These are phyloP conservation scores for Symmetrospora coprosmae DNA, from an alignment of 768 basidiomycete species.

Conservation along the genomic window DNA sequence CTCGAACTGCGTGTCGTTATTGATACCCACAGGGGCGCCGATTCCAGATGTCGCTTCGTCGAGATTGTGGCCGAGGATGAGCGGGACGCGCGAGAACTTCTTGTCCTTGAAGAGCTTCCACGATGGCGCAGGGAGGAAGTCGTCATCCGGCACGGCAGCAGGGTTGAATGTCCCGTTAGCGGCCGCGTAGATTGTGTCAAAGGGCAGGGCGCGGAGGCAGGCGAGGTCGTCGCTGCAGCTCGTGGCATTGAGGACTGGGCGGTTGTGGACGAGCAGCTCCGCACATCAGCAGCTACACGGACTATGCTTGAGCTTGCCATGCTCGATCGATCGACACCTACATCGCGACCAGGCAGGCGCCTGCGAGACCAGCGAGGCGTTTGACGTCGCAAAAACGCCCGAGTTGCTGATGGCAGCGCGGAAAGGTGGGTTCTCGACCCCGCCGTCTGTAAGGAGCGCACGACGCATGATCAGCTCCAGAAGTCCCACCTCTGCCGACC, in stretches of 20 bases:
- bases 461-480: not conserved
- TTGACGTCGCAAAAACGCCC: not conserved
- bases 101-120: not conserved
- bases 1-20: slow-evolving; percentile 14
- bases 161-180: slow-evolving; percentile 14
- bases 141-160: slow-evolving; percentile 23
- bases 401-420: slow-evolving; percentile 24
- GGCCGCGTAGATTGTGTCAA: slow-evolving; percentile 22
- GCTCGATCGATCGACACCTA: not conserved
- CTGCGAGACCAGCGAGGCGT: not conserved
- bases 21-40: slow-evolving; percentile 16
- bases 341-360: slow-evolving; percentile 1
- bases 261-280: not conserved
- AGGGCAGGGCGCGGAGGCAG: slow-evolving; percentile 23
- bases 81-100: slow-evolving; percentile 22
- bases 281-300: no score
- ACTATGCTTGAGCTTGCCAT: no score
- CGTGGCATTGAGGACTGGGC: slow-evolving; percentile 6
- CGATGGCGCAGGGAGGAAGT: not conserved
- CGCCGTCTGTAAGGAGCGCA: slow-evolving; percentile 17
- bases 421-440: slow-evolving; percentile 21
- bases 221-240: slow-evolving; percentile 22
- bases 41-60: slow-evolving; percentile 23
- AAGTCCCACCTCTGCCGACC: no score
- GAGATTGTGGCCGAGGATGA: slow-evolving; percentile 23